A percentile compares a stretch with the other conserved stretches of the same genome.
Evolutionary conservation across 495 filamentous ascomycete species (phyloP).

Genomic region (Annulohypoxylon nitens): DNA sequence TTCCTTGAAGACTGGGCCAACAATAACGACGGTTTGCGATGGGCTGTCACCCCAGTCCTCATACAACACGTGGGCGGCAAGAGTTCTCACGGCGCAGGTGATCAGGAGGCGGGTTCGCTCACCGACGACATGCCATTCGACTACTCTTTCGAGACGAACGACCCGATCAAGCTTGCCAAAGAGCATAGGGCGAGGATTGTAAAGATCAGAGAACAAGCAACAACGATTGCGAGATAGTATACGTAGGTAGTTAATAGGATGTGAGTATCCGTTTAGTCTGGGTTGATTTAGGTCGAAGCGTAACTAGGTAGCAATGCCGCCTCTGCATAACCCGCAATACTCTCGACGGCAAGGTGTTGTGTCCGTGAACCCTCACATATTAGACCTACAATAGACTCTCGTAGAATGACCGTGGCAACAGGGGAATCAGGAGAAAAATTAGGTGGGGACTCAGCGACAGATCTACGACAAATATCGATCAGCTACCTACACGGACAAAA

Average conservation of each 20-base stretch:
- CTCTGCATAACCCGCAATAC: not conserved
- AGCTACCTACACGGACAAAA: not conserved
- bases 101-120: conserved; percentile 39
- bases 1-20: conserved; percentile 64
- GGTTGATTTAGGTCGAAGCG: not conserved
- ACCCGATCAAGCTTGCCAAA: conserved; percentile 36
- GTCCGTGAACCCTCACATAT: not conserved
- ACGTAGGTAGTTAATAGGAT: not conserved
- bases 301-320: not conserved
- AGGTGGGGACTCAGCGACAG: not conserved
- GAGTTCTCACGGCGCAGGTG: conserved; percentile 39
- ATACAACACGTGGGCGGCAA: conserved; percentile 57
- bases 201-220: conserved; percentile 8
- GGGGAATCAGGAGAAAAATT: not conserved
- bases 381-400: not conserved
- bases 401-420: not conserved
- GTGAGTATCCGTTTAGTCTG: not conserved
- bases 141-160: conserved; percentile 42
- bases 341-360: not conserved
- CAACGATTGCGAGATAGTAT: not conserved
- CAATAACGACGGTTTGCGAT: conserved; percentile 53
- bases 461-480: conserved; percentile 6
- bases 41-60: conserved; percentile 64
- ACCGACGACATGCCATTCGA: conserved; percentile 47
- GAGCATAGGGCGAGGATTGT: conserved; percentile 35